Percentiles rank a stretch among this genome's conserved stretches.
These are phyloP conservation scores for Hymenoscyphus fructigenus DNA, from an alignment of 2,329 filamentous ascomycete species.

Conservation along the genomic window DNA sequence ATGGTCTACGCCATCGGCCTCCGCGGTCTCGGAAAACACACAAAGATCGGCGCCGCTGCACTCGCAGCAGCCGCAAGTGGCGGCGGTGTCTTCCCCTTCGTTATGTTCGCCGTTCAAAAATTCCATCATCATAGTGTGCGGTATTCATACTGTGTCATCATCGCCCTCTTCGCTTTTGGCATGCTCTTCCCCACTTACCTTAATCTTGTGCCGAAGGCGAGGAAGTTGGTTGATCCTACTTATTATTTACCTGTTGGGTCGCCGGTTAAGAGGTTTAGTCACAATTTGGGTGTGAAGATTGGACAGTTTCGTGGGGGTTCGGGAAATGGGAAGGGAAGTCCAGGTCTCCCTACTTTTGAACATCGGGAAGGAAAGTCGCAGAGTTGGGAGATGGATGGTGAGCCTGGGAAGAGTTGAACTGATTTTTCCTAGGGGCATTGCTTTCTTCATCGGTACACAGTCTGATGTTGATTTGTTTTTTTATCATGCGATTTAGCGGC, in stretches of 20 bases:
- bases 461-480: neutral
- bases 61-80: conserved; percentile 52
- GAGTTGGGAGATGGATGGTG: neutral
- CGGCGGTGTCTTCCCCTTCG: conserved; percentile 32
- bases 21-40: conserved; percentile 75
- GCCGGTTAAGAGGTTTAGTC: conserved; percentile 3
- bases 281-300: conserved; percentile 3
- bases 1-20: conserved; percentile 79
- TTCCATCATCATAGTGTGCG: conserved; percentile 20
- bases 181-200: conserved; percentile 33
- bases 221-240: conserved; percentile 30
- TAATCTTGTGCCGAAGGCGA: conserved; percentile 23
- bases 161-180: conserved; percentile 29
- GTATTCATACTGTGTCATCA: conserved; percentile 31
- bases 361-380: conserved; percentile 7
- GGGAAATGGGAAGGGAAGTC: conserved; percentile 5
- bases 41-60: conserved; percentile 74
- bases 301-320: neutral
- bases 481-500: neutral
- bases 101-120: conserved; percentile 30
- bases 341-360: conserved; percentile 13
- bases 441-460: neutral
- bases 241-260: neutral
- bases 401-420: neutral
- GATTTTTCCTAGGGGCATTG: neutral